These are phyloP conservation scores for Globisporangium nodosum DNA, from an alignment of 352 stramenopile genomes.

Conservation along the genomic window DNA sequence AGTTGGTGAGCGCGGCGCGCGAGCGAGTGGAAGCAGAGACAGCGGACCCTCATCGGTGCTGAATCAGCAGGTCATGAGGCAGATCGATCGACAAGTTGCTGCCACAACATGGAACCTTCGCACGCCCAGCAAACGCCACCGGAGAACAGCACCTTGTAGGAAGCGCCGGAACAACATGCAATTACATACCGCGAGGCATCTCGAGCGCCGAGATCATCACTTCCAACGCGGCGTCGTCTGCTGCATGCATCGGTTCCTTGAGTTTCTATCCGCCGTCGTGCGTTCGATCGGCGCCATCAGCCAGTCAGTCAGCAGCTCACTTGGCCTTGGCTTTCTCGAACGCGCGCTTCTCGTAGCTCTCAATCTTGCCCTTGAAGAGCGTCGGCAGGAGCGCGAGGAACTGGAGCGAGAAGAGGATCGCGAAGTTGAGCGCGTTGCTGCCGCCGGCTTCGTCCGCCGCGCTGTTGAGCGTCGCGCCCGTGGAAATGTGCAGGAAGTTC, in stretches of 20 bases:
- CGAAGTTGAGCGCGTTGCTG: constrained; percentile 79
- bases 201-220: background rate
- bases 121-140: no score
- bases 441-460: constrained; percentile 38
- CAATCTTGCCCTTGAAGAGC: constrained; percentile 84
- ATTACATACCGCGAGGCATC: background rate
- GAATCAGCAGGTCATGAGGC: background rate
- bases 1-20: constrained; percentile 33
- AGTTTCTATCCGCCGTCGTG: background rate
- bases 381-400: constrained; percentile 80
- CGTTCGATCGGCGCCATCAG: no score
- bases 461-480: constrained; percentile 71
- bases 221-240: background rate
- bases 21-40: constrained; percentile 23
- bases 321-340: constrained; percentile 63
- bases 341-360: constrained; percentile 71
- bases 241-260: background rate
- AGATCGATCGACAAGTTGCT: no score
- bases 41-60: background rate
- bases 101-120: no score
- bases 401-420: constrained; percentile 77
- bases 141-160: no score
- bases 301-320: background rate
- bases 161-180: background rate
- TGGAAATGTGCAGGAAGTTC: constrained; percentile 86